These are phyloP conservation scores for Pleurotus eryngii DNA, from an alignment of 768 basidiomycete genomes.

Conservation along the genomic window DNA sequence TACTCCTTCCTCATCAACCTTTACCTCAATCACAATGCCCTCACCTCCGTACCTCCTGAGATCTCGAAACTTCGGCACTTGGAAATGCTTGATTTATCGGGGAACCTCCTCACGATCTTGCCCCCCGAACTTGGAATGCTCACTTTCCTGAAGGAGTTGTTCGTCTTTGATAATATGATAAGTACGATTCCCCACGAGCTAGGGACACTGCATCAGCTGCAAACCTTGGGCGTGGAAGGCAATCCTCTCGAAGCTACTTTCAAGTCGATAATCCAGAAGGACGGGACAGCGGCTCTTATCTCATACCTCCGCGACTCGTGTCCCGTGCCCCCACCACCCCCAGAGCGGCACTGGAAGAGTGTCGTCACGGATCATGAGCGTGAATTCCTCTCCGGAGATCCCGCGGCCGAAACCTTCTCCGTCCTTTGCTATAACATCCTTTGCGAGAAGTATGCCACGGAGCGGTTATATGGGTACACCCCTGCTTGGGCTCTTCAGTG, in stretches of 20 bases:
- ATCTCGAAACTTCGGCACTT: slow-evolving; percentile 84
- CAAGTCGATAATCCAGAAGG: slow-evolving; percentile 84
- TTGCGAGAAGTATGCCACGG: slow-evolving; percentile 86
- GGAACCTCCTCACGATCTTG: slow-evolving; percentile 74
- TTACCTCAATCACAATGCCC: slow-evolving; percentile 93
- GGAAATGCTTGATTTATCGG: slow-evolving; percentile 87
- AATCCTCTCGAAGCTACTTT: slow-evolving; percentile 83
- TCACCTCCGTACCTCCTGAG: slow-evolving; percentile 74
- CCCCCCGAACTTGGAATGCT: slow-evolving; percentile 91
- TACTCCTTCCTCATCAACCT: slow-evolving; percentile 94
- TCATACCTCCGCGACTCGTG: slow-evolving; percentile 92
- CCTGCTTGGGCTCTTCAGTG: slow-evolving; percentile 96
- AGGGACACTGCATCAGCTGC: slow-evolving; percentile 87
- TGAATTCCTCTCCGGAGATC: slow-evolving; percentile 57
- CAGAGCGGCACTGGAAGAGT: slow-evolving; percentile 73
- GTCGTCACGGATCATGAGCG: slow-evolving; percentile 57
- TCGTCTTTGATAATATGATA: slow-evolving; percentile 95
- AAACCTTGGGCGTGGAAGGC: slow-evolving; percentile 94
- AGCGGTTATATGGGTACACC: slow-evolving; percentile 90
- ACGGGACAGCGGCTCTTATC: slow-evolving; percentile 88
- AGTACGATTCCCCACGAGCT: slow-evolving; percentile 80
- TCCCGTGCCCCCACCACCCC: slow-evolving; percentile 77
- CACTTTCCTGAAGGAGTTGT: slow-evolving; percentile 84
- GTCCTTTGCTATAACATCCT: slow-evolving; percentile 93
- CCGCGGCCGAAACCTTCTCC: slow-evolving; percentile 71